Conservation (phyloP, 164 flowering plant species). For the Warburgia ugandensis region DNA sequence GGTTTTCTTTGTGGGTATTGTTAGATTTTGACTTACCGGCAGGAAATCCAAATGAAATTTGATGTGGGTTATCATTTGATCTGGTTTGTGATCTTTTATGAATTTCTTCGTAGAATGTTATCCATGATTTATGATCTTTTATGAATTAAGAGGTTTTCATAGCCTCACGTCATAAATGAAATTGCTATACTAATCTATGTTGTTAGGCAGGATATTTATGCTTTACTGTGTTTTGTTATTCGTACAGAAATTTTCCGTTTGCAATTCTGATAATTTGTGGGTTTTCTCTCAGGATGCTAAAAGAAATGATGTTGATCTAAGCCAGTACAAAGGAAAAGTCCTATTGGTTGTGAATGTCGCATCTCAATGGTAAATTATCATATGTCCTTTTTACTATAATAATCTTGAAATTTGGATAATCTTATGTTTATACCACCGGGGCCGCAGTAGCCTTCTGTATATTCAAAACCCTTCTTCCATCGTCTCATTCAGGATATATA, state of each 20-base stretch:
- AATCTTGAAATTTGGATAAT: background rate
- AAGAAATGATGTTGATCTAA: conserved; percentile 65
- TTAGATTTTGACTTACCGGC: too few species aligned
- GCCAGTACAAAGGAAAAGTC: conserved; percentile 64
- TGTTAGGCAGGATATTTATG: background rate
- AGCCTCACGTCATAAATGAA: too few species aligned
- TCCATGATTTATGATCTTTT: too few species aligned
- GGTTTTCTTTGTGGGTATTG: too few species aligned
- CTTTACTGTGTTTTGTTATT: background rate
- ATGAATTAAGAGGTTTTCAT: too few species aligned
- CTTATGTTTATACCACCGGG: background rate
- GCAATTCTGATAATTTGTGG: background rate
- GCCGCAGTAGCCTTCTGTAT: background rate
- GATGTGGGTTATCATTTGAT: too few species aligned
- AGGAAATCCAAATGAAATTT: too few species aligned
- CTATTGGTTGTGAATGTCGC: conserved; percentile 74
- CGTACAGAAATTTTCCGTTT: background rate
- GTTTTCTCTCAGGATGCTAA: conserved; percentile 44
- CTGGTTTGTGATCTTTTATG: too few species aligned
- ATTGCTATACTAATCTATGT: too few species aligned
- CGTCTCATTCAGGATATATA: background rate
- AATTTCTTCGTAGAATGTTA: too few species aligned
- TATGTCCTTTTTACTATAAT: conserved; percentile 3
- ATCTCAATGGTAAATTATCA: conserved; percentile 48
- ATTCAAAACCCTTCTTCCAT: background rate